These are phyloP conservation scores for Melampsora allii-populina DNA, from an alignment of 1,284 basidiomycete species.

Conservation along the genomic window DNA sequence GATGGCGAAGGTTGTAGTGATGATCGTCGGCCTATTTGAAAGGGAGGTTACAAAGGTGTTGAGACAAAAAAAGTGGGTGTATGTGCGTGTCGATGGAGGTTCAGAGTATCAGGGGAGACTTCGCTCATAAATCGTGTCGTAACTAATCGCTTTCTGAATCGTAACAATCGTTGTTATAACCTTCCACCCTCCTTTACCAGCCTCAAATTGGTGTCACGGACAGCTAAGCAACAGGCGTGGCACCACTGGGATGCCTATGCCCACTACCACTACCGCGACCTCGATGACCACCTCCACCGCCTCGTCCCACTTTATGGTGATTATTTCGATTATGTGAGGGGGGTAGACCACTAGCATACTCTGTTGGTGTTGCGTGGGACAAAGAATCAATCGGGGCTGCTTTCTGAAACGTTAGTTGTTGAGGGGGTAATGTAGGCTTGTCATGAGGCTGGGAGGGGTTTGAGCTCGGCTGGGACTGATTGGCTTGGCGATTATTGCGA, in stretches of 20 bases:
- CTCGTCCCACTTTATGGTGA: conserved; percentile 28
- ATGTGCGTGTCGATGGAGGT: background rate
- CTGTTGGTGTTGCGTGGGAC: conserved; percentile 40
- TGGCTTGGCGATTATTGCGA: conserved; percentile 9
- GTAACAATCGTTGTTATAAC: background rate
- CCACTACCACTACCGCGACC: conserved; percentile 24
- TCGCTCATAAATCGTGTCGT: conserved; percentile 1
- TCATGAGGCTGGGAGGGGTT: conserved; percentile 22
- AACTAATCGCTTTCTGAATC: background rate
- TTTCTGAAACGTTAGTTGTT: conserved; percentile 42
- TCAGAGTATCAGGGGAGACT: background rate
- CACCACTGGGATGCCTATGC: conserved; percentile 29
- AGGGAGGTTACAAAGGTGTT: background rate
- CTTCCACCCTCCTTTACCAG: no score
- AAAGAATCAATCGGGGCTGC: conserved; percentile 42
- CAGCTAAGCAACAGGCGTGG: conserved; percentile 24
- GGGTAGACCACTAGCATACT: conserved; percentile 30
- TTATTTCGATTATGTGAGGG: conserved; percentile 15
- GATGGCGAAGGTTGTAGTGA: background rate
- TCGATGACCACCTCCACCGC: conserved; percentile 27
- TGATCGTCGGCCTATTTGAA: background rate
- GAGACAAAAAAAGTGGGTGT: background rate
- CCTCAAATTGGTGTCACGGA: background rate
- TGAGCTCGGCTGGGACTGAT: conserved; percentile 12
- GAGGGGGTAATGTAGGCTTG: conserved; percentile 42